Evolutionary conservation across 495 filamentous ascomycete species (phyloP).

Genomic region (Rhypophila decipiens): DNA sequence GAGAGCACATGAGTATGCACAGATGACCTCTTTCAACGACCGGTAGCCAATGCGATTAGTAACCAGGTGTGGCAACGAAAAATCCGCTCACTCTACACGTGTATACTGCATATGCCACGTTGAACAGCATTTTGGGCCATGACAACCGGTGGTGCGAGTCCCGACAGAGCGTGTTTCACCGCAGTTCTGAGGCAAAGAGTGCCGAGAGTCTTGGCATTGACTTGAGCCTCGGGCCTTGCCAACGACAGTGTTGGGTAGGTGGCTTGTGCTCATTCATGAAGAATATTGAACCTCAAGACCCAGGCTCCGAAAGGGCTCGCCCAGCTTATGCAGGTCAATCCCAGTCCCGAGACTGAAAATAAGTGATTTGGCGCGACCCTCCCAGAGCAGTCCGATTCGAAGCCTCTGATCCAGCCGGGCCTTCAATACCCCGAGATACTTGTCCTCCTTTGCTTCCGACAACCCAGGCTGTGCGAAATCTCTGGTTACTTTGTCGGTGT

Average conservation of each 20-base stretch:
- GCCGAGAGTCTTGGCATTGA: too few species aligned
- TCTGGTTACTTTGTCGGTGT: background rate
- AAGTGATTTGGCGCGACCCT: slow-evolving; percentile 86
- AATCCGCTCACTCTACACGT: too few species aligned
- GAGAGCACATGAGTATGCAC: too few species aligned
- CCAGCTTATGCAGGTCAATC: slow-evolving; percentile 64
- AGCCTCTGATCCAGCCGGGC: slow-evolving; percentile 79
- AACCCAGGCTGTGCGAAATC: slow-evolving; percentile 1
- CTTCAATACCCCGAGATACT: slow-evolving; percentile 82
- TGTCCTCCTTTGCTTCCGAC: slow-evolving; percentile 38
- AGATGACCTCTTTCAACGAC: too few species aligned
- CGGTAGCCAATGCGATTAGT: too few species aligned
- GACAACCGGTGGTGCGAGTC: too few species aligned
- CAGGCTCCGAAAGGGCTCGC: slow-evolving; percentile 64
- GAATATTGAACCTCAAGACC: slow-evolving; percentile 90
- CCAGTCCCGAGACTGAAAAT: slow-evolving; percentile 83
- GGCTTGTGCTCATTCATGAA: slow-evolving; percentile 56
- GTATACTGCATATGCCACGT: too few species aligned
- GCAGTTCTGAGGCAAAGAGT: too few species aligned
- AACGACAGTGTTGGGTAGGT: background rate
- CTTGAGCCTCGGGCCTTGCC: too few species aligned
- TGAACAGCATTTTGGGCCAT: too few species aligned
- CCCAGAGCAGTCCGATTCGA: slow-evolving; percentile 82
- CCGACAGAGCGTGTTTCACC: too few species aligned
- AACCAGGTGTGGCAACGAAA: too few species aligned